These are phyloP conservation scores for Cochlearia excelsa DNA, from an alignment of 345 rosid species.

Conservation along the genomic window DNA sequence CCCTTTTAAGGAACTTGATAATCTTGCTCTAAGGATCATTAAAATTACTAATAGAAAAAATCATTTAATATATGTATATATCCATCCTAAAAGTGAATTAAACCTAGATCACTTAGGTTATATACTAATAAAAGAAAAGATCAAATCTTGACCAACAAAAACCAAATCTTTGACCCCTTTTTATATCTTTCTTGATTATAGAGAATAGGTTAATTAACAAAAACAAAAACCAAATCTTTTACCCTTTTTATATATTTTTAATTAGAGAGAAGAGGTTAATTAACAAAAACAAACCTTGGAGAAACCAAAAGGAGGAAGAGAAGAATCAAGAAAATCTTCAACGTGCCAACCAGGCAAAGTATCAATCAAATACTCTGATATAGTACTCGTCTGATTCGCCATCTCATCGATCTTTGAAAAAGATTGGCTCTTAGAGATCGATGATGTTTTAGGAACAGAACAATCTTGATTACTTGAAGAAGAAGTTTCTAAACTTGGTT, in stretches of 20 bases:
- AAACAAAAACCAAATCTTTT: no score
- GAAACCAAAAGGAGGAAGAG: conserved; percentile 62
- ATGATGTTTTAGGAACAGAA: conserved; percentile 37
- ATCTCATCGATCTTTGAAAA: conserved; percentile 22
- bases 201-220: no score
- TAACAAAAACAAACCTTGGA: conserved; percentile 53
- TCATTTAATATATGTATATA: no score
- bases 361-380: conserved; percentile 88
- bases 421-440: conserved; percentile 22
- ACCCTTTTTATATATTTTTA: no score
- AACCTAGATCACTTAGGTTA: no score
- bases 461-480: conserved; percentile 32
- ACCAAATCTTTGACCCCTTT: no score
- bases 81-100: no score
- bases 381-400: conserved; percentile 49
- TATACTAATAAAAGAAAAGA: not conserved
- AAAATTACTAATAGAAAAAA: no score
- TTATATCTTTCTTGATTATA: conserved; percentile 4
- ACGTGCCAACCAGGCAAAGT: conserved; percentile 91
- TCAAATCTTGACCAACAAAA: conserved; percentile 1
- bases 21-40: no score
- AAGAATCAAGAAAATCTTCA: conserved; percentile 70
- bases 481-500: conserved; percentile 29
- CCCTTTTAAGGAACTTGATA: no score
- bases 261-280: not conserved